Conservation (phyloP, 1,139 yeast genomes). For the Sugiyamaella grinbergsii region DNA sequence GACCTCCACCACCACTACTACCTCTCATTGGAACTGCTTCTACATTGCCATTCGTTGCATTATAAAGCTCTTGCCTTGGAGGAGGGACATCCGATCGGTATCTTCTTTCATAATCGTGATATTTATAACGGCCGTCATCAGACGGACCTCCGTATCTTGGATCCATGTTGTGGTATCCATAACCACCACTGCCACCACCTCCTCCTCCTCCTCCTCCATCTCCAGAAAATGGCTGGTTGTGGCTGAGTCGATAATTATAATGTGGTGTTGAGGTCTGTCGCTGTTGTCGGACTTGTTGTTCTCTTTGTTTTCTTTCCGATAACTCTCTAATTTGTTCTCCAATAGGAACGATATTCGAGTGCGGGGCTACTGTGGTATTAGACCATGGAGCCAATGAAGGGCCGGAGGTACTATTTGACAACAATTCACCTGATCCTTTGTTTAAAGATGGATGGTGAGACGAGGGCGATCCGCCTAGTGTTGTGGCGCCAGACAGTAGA, state of each 20-base stretch:
- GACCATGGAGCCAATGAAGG: conserved; percentile 33
- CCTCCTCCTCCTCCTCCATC: conserved; percentile 14
- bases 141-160: conserved; percentile 8
- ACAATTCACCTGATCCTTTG: conserved; percentile 14
- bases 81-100: conserved; percentile 36
- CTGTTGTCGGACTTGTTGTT: conserved; percentile 21
- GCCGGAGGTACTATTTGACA: conserved; percentile 6
- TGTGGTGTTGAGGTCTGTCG: conserved; percentile 17
- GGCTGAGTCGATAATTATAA: conserved; percentile 25
- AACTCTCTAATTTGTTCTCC: conserved; percentile 36
- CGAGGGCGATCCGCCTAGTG: conserved; percentile 10
- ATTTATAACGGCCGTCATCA: conserved; percentile 32
- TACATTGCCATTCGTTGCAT: conserved; percentile 39
- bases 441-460: conserved; percentile 10
- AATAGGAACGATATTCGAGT: conserved; percentile 33
- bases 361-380: conserved; percentile 24
- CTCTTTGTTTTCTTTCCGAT: conserved; percentile 27
- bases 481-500: conserved; percentile 14
- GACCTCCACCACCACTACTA: not conserved
- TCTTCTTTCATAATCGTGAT: conserved; percentile 37
- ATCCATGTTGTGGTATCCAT: conserved; percentile 17
- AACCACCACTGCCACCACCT: not conserved
- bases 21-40: conserved; percentile 29
- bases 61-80: conserved; percentile 39
- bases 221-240: conserved; percentile 7